Conservation (phyloP, 371 early-diverging fungal species). For the Lichtheimia hyalospora region DNA sequence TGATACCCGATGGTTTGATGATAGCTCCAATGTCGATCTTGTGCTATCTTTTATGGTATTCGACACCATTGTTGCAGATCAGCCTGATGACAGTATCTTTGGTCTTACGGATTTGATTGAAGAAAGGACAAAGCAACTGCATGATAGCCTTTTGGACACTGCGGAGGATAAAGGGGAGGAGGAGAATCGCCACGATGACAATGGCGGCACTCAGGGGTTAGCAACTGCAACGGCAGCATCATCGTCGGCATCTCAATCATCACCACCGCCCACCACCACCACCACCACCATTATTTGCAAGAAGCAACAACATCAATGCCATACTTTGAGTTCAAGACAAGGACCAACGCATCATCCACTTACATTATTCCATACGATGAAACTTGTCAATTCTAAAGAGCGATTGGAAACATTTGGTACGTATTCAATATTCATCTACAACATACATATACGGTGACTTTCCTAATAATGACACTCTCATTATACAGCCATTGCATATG, state of each 20-base stretch:
- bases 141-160: neutral
- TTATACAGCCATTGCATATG: slow-evolving; percentile 32
- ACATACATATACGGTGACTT: neutral
- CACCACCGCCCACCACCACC: neutral
- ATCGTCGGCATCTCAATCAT: slow-evolving; percentile 4
- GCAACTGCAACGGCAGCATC: slow-evolving; percentile 2
- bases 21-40: slow-evolving; percentile 39
- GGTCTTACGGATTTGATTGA: slow-evolving; percentile 44
- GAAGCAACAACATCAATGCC: slow-evolving; percentile 15
- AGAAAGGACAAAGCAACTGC: slow-evolving; percentile 29
- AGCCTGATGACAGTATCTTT: slow-evolving; percentile 23
- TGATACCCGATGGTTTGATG: slow-evolving; percentile 47
- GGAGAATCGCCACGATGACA: neutral
- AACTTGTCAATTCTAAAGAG: slow-evolving; percentile 28
- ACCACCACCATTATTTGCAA: slow-evolving; percentile 3
- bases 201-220: slow-evolving; percentile 8
- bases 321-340: slow-evolving; percentile 37
- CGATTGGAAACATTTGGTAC: slow-evolving; percentile 41
- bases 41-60: slow-evolving; percentile 38
- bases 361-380: slow-evolving; percentile 52
- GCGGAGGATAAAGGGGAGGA: neutral
- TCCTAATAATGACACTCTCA: neutral
- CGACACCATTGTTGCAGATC: slow-evolving; percentile 41
- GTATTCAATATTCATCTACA: neutral
- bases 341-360: slow-evolving; percentile 39